Evolutionary conservation across 192 early-diverging fungal species (phyloP).

Genomic region (Podila epicladia): DNA sequence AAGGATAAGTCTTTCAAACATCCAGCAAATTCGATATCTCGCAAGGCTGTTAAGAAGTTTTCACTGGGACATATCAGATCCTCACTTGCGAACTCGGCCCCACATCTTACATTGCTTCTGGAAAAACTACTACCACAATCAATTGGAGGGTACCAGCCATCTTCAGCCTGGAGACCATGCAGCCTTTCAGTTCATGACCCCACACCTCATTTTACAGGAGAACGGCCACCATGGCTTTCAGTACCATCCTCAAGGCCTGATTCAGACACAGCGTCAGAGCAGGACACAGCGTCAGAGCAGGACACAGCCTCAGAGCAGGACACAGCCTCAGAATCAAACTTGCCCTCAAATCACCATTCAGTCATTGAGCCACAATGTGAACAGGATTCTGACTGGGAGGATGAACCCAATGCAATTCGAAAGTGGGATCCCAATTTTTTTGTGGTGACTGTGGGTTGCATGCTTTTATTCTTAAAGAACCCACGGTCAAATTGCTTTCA

Average conservation of each 20-base stretch:
- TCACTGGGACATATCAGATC: constrained; percentile 3
- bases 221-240: neutral
- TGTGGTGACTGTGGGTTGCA: constrained; percentile 3
- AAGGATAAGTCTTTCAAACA: constrained; percentile 9
- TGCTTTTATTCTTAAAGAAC: constrained; percentile 10
- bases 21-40: constrained; percentile 15
- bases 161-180: neutral
- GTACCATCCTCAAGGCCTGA: neutral
- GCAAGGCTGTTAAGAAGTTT: constrained; percentile 6
- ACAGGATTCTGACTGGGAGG: constrained; percentile 11
- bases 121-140: neutral
- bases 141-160: neutral
- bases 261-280: neutral
- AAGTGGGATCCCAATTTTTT: constrained; percentile 2
- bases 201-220: neutral
- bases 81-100: neutral
- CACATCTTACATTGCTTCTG: constrained; percentile 13
- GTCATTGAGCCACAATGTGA: neutral
- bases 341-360: neutral
- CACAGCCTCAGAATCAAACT: neutral
- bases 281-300: too few relatives aligned
- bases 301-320: constrained; percentile 1
- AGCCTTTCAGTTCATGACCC: neutral
- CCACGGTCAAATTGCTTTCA: constrained; percentile 4
- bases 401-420: neutral